Evolutionary conservation across 2,329 filamentous ascomycete genomes (phyloP), one percentile per base, ranked within the genome.

Genomic region (Aspergillus japonicus): DNA sequence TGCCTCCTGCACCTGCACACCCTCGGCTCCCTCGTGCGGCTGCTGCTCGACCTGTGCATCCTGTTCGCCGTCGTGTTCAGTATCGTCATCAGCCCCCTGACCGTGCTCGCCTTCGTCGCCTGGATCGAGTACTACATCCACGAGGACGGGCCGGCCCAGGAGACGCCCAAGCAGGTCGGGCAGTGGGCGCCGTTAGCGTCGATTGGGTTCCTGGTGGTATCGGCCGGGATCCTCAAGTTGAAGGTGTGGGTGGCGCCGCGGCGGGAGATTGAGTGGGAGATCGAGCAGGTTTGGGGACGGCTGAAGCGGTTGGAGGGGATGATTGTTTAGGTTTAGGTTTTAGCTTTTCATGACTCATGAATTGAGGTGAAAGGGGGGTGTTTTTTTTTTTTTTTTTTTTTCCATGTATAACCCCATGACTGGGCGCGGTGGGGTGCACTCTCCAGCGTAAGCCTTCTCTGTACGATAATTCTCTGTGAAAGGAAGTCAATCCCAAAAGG

Each of bases 41-140:
- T 66, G 0, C 4, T 61, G 1, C 33, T 61, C 1, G 69, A 71
- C 5, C 31, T 61, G 0, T 21, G 50, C 0, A 65, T 70, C 5
- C 61, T 71, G 0, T 58, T 64, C 4, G 65, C 67, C 0, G 51
- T 71, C 0, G 1, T 68, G 0, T 66, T 73, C 12, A 73, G 69
- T 51, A 71, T 74, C 58, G 62, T 74, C 8, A 56, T 71, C 31
- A 73, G 69, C 12, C 72, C 71, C 0, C 53, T 74, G 0, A 73
- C 70, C 0, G 66, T 68, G 1, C 63, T 74, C 7, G 72, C 70
- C 0, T 74, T 74, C 50, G 67, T 74, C 1, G 59, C 62, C 7
- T 74, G 71, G 70, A 69, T 71, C n/a, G 72, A 74, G 53, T 70
- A 64, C 54, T 72, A 67, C 57, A 73, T 74, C 8, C 54, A 64